Evolutionary conservation across 305 asterid genomes (phyloP).

Genomic region (Stenogyne calaminthoides): DNA sequence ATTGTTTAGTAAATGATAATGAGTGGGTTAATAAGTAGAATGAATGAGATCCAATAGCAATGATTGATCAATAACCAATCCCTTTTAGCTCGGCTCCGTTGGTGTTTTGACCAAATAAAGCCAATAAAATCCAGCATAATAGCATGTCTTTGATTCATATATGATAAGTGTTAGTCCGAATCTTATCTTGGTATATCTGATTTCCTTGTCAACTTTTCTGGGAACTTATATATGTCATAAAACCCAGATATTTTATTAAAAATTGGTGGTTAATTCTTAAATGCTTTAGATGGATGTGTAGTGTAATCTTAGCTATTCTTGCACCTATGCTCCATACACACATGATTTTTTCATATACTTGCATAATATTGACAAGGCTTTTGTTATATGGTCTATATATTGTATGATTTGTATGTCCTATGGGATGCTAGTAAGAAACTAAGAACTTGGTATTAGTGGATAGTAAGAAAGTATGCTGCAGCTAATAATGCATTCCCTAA

Average conservation of each 20-base stretch:
- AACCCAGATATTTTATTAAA: neutral
- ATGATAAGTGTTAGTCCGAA: neutral
- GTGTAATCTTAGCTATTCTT: neutral
- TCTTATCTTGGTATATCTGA: neutral
- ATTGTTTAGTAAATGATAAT: neutral
- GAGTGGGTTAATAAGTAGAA: neutral
- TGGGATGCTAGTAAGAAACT: neutral
- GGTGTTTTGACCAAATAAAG: conserved; percentile 6
- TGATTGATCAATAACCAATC: neutral
- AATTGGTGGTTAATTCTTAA: neutral
- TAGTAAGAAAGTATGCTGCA: neutral
- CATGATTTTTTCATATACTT: neutral
- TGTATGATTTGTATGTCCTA: neutral
- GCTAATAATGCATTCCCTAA: neutral
- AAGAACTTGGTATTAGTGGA: neutral
- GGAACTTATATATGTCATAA: neutral
- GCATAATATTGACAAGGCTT: neutral
- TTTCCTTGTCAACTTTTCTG: neutral
- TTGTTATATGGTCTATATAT: neutral
- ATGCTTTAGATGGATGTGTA: neutral
- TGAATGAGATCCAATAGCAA: neutral
- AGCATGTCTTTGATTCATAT: neutral
- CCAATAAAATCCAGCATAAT: neutral
- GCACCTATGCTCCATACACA: neutral
- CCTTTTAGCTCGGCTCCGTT: neutral